Evolutionary conservation across 768 basidiomycete species (phyloP).

Genomic region (Postia placenta): DNA sequence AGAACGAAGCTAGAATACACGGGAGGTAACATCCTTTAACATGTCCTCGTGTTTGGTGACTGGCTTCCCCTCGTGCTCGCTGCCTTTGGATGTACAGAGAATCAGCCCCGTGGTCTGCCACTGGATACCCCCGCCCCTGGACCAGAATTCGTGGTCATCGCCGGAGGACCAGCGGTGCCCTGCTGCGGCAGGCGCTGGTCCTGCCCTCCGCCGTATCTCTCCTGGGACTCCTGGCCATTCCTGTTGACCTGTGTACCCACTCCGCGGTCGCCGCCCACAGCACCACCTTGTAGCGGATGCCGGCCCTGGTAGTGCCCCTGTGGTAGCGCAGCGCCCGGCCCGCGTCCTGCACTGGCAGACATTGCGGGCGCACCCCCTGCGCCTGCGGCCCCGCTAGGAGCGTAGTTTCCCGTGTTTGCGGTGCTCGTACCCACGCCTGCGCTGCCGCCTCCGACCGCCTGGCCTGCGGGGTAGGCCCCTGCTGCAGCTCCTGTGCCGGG

Average conservation of each 20-base stretch:
- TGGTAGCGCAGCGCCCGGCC: background rate
- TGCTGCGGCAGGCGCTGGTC: background rate
- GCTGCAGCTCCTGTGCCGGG: background rate
- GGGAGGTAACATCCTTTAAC: too few species aligned
- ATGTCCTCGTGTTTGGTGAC: too few species aligned
- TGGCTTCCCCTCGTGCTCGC: too few species aligned
- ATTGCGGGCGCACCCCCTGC: slow-evolving; percentile 7
- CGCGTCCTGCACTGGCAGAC: background rate
- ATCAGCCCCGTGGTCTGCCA: background rate
- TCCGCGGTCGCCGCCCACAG: background rate
- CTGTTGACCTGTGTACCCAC: background rate
- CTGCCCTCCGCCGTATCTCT: background rate
- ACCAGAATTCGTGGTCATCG: background rate
- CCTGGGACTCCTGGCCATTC: background rate
- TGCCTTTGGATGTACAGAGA: too few species aligned
- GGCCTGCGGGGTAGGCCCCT: background rate
- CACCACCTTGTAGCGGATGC: background rate
- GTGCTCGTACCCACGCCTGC: background rate
- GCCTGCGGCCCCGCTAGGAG: slow-evolving; percentile 1
- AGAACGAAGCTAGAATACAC: too few species aligned
- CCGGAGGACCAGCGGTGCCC: background rate
- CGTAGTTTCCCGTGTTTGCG: background rate
- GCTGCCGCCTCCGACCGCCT: background rate
- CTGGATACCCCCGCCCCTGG: background rate
- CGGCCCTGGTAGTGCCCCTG: background rate